phyloP scores from a whole-genome alignment of 805 yeast species.

The Saccharomycopsis sp. region DNA sequence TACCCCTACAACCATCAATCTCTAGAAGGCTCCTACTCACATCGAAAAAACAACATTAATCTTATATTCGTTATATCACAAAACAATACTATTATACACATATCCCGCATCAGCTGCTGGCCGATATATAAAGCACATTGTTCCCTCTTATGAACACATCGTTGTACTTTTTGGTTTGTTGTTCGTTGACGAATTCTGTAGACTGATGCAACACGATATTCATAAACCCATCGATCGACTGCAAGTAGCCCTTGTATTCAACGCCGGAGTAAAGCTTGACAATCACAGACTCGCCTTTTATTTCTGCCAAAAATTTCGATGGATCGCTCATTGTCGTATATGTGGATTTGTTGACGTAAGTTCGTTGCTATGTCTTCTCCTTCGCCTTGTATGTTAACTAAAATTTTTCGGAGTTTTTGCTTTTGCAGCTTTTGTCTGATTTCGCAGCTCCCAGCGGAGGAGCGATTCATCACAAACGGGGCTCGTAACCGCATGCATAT shows the following conservation, averaged over 20 bases:
- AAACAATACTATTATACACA: neutral
- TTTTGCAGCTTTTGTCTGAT: neutral
- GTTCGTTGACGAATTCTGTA: slow-evolving; percentile 52
- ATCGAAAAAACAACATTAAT: too few species aligned
- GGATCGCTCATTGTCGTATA: slow-evolving; percentile 32
- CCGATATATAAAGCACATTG: slow-evolving; percentile 35
- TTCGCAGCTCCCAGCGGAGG: too few species aligned
- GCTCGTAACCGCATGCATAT: neutral
- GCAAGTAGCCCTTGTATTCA: slow-evolving; percentile 67
- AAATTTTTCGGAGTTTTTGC: neutral
- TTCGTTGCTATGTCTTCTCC: neutral
- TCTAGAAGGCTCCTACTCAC: too few species aligned
- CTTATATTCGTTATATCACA: too few species aligned
- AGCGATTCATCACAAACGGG: neutral
- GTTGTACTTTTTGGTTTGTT: slow-evolving; percentile 48
- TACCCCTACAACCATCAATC: too few species aligned
- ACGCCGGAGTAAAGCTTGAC: slow-evolving; percentile 86
- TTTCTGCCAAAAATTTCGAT: slow-evolving; percentile 69
- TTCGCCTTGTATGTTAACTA: too few species aligned
- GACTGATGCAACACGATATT: slow-evolving; percentile 74
- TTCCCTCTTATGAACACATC: slow-evolving; percentile 87
- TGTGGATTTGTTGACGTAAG: neutral
- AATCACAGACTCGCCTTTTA: slow-evolving; percentile 71
- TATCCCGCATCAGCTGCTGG: neutral
- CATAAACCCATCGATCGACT: slow-evolving; percentile 95